Base-by-base conservation (phyloP, 441 rosid species). In the Erysimum cheiri region DNA sequence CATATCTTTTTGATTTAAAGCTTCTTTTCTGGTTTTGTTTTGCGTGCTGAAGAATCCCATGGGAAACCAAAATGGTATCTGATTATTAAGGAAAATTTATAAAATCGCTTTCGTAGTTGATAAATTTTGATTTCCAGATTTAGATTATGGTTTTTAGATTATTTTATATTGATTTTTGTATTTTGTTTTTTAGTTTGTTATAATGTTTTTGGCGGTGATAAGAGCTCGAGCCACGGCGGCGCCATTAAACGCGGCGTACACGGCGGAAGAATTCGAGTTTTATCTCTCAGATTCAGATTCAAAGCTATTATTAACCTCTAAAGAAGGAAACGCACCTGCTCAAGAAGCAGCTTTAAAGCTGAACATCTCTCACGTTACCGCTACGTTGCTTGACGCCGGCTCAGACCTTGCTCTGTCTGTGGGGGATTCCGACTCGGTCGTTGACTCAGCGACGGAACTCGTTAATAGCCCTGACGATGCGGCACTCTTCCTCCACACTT, bases 231-330 rank as follows among this genome's bases (percentile, higher is more conserved):
- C 89, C 66, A 88, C 89, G 15, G 98, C 89, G 29, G 93, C 93
- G 47, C 98, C 98, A 9, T 83, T 92, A 14, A 92, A 92, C 77
- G 39, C 88, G 0, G 95, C 96, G 5, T 92, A 92, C 81, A 92
- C 96, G 0, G 73, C 82, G 4, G 98, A 92, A 54, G 98, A 92
- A 52, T 90, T 90, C 71, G 96, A 87, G 84, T 92, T 92, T 73
- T 92, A 92, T 78, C 88, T 92, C 15, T 81, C 96, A 6, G 98
- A 92, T 72, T 92, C 98, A 4, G 96, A 87, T 39, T 87, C 98
- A 3, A 90, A 87, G 85, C 77, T 90, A 9, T 75, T 90, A 5
- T 6, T 92, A 44, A 88, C 89, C 7, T 53, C 84, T 0, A 46
- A 47, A 13, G 88, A 85, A 63, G 93, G 95, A n/a, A 85, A 85